A percentile compares a stretch with the other conserved stretches of the same genome.
Evolutionary conservation across 148 eudicot genomes (phyloP).

Genomic region (Camellia japonica): DNA sequence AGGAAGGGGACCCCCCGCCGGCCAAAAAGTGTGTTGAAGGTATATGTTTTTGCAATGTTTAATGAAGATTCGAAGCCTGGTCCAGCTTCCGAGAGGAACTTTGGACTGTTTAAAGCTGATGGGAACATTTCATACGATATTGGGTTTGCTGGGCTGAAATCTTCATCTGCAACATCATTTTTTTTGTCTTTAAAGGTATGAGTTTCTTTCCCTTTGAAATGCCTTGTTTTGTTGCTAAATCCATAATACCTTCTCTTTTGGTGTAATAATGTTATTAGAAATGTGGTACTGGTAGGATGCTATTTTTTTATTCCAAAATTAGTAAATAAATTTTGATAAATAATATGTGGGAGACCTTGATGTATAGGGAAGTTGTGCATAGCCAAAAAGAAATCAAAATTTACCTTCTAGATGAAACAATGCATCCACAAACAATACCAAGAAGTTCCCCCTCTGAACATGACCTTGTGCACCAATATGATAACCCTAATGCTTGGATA

Average conservation of each 20-base stretch:
- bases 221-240: background rate
- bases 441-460: background rate
- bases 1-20: constrained; percentile 77
- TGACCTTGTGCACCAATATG: too few relatives aligned
- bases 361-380: too few relatives aligned
- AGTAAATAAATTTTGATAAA: too few relatives aligned
- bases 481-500: too few relatives aligned
- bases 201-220: background rate
- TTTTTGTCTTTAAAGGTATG: constrained; percentile 51
- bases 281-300: too few relatives aligned
- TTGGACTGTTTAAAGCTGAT: constrained; percentile 75
- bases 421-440: background rate
- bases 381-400: background rate
- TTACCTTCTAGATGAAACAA: background rate
- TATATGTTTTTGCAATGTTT: constrained; percentile 71
- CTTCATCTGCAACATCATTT: constrained; percentile 50
- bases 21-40: constrained; percentile 58
- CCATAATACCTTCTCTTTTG: background rate
- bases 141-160: constrained; percentile 58
- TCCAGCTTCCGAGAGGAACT: constrained; percentile 69
- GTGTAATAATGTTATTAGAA: background rate
- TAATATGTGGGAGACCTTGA: too few relatives aligned
- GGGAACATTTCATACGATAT: constrained; percentile 66
- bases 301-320: too few relatives aligned
- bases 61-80: constrained; percentile 75